Evolutionary conservation across 495 filamentous ascomycete genomes (phyloP), one percentile per base, ranked within the genome.

Genomic region (Penicilliopsis zonata): DNA sequence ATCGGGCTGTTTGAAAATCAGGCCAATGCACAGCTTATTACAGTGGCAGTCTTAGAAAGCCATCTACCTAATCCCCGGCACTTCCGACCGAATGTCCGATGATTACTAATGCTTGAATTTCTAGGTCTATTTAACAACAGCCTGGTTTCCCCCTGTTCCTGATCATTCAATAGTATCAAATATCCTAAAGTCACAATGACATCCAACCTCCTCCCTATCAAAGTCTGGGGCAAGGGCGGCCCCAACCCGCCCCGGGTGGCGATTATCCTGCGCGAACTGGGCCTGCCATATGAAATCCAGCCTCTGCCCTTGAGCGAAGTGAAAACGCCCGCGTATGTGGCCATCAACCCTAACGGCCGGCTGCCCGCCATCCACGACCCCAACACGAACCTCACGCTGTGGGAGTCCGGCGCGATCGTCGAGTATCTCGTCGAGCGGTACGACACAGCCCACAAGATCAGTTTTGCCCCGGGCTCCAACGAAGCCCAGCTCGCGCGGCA

Each of bases 331-430:
- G 50, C 55, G 0, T 86, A 57, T 50, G 46, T 56, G 6, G 54
- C 56, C 9, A 41, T 80, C 59, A 86, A 82, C 49, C 79, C 78
- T 39, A 86, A 86, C 53, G 81, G 80, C 31, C 78, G 82, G 9
- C 44, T 63, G 28, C 66, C 67, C 20, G 56, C 64, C 28, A 73
- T 84, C 34, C 50, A 78, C 29, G 80, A 84, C 47, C 67, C 72
- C 14, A 84, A 86, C 58, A 78, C 70, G 0, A 66, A 57, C 35
- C 53, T 79, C 39, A 74, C 58, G 0, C 44, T 86, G 9, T 84
- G 77, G 76, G 80, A 85, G 44, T 78, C 73, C 4, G 80, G 78
- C 33, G 81, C 82, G 10, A 82, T 83, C 50, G 36, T 83, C 40
- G 59, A 77, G 36, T 86, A 86, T 46, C 57, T 86, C 12, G 45